phyloP scores from a whole-genome alignment of 1,139 yeast genomes.

The Taphrina wiesneri region DNA sequence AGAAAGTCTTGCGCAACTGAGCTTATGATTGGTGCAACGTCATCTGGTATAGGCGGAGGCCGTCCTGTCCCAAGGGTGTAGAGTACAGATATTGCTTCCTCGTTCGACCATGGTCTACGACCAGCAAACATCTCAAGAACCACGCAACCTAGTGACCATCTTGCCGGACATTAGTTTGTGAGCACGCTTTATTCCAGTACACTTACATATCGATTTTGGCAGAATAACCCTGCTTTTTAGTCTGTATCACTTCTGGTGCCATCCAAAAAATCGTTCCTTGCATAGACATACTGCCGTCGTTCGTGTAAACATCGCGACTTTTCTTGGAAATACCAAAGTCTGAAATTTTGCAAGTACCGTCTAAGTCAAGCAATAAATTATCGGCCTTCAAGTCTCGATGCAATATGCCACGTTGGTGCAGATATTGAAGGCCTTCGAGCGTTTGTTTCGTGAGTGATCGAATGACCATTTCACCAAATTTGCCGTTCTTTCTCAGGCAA shows the following conservation, averaged over 20 bases:
- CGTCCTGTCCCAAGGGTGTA: conserved; percentile 66
- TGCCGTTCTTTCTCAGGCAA: conserved; percentile 77
- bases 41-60: conserved; percentile 96
- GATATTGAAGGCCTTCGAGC: conserved; percentile 75
- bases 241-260: conserved; percentile 98
- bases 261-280: conserved; percentile 99
- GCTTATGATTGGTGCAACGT: conserved; percentile 65
- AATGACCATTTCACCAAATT: conserved; percentile 76
- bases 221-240: conserved; percentile 81
- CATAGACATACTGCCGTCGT: conserved; percentile 94
- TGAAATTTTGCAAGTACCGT: conserved; percentile 92
- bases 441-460: conserved; percentile 77
- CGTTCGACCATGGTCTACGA: conserved; percentile 54
- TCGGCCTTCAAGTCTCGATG: conserved; percentile 98
- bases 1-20: conserved; percentile 68
- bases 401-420: conserved; percentile 82
- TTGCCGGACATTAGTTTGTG: neutral
- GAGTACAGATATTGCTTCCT: conserved; percentile 58
- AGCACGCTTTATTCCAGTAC: neutral
- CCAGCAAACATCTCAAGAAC: conserved; percentile 89
- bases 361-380: conserved; percentile 79
- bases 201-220: conserved; percentile 68
- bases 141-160: conserved; percentile 84
- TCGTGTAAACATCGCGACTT: conserved; percentile 77
- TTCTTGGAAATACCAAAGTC: conserved; percentile 96